These are phyloP conservation scores for Aphanomyces astaci DNA, from an alignment of 352 stramenopile species.

Conservation along the genomic window DNA sequence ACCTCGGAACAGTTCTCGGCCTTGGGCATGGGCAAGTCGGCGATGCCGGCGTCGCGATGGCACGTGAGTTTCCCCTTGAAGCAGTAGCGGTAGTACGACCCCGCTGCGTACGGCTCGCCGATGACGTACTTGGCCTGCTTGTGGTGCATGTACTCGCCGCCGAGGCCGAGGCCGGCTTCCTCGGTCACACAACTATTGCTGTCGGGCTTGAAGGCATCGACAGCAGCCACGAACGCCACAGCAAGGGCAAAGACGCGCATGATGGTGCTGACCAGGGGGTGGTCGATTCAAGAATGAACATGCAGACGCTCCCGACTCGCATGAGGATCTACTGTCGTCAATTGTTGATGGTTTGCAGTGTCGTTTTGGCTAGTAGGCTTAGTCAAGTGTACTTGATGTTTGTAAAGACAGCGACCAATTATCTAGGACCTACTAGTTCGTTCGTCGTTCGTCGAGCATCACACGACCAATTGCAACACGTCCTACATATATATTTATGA, in stretches of 20 bases:
- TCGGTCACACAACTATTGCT: neutral
- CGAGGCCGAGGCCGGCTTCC: neutral
- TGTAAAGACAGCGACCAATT: neutral
- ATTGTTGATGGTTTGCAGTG: neutral
- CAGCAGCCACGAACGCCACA: neutral
- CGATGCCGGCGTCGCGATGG: slow-evolving; percentile 55
- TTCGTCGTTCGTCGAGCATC: neutral
- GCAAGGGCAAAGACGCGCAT: neutral
- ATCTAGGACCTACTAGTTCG: neutral
- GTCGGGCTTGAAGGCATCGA: neutral
- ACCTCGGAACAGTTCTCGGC: slow-evolving; percentile 33
- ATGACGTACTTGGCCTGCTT: slow-evolving; percentile 42
- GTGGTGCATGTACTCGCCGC: slow-evolving; percentile 8
- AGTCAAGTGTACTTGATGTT: neutral
- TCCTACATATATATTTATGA: neutral
- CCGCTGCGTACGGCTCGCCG: slow-evolving; percentile 35
- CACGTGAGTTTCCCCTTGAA: slow-evolving; percentile 37
- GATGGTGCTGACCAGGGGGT: neutral
- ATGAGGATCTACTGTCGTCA: neutral
- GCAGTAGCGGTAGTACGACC: slow-evolving; percentile 51
- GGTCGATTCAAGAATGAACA: neutral
- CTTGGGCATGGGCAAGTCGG: slow-evolving; percentile 42
- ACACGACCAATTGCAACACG: neutral
- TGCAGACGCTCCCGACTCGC: neutral
- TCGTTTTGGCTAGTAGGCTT: neutral